phyloP scores from a whole-genome alignment of 306 rosid genomes.

The Trichosanthes cucumerina region DNA sequence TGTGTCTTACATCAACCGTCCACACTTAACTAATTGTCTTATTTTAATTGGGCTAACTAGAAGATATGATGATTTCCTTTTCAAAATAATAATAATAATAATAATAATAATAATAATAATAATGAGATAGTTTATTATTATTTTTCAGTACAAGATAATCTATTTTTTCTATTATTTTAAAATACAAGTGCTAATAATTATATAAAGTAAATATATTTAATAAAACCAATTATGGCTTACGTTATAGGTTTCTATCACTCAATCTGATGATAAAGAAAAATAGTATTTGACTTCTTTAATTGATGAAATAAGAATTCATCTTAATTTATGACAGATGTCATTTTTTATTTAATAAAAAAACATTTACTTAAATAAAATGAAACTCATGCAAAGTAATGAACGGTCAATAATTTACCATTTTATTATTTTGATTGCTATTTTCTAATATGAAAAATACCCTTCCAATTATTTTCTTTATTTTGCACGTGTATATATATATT shows the following conservation, averaged over 20 bases:
- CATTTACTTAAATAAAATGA: not conserved
- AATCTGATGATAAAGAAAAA: not conserved
- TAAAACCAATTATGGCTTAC: not conserved
- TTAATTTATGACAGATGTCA: not conserved
- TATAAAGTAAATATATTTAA: not conserved
- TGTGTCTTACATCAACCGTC: not conserved
- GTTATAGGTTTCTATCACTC: not conserved
- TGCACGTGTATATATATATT: not conserved
- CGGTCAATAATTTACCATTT: no score
- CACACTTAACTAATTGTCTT: not conserved
- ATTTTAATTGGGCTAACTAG: not conserved
- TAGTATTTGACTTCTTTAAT: not conserved
- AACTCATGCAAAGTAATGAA: not conserved
- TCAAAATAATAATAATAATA: no score
- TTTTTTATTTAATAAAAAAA: not conserved
- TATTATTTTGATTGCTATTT: no score
- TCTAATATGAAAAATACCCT: no score
- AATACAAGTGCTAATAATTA: not conserved
- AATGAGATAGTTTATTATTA: not conserved
- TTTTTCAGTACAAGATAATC: not conserved
- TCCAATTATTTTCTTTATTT: no score
- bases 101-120: not conserved
- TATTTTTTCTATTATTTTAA: not conserved
- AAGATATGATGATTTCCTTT: not conserved
- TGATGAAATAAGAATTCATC: not conserved